These are phyloP conservation scores for Mycena indigotica DNA, from an alignment of 768 basidiomycete genomes.

Conservation along the genomic window DNA sequence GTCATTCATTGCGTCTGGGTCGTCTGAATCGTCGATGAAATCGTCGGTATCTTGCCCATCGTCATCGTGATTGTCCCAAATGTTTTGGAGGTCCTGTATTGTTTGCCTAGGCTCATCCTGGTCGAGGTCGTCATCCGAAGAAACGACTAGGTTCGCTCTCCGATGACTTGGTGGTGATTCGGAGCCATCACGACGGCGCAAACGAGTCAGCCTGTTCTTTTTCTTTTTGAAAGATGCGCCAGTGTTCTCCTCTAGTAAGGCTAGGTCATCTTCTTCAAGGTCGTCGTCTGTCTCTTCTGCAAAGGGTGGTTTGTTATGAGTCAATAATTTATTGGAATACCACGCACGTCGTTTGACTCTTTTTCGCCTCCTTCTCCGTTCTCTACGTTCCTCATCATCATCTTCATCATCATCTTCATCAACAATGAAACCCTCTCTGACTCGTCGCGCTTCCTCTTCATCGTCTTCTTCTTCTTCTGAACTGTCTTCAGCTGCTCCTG, in stretches of 20 bases:
- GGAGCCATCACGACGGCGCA: slow-evolving; percentile 73
- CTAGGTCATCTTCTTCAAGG: slow-evolving; percentile 93
- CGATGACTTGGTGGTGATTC: slow-evolving; percentile 70
- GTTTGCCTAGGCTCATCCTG: slow-evolving; percentile 53
- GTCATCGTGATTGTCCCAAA: slow-evolving; percentile 88
- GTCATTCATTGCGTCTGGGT: slow-evolving; percentile 75
- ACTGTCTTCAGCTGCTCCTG: slow-evolving; percentile 68
- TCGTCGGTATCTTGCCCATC: slow-evolving; percentile 75
- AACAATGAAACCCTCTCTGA: slow-evolving; percentile 91
- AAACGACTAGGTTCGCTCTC: slow-evolving; percentile 61
- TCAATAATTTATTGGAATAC: slow-evolving; percentile 7
- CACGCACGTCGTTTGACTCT: slow-evolving; percentile 64
- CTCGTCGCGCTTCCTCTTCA: slow-evolving; percentile 78
- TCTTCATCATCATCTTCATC: slow-evolving; percentile 89
- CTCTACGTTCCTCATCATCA: slow-evolving; percentile 68
- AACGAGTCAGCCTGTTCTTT: slow-evolving; percentile 62
- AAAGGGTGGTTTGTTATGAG: slow-evolving; percentile 9
- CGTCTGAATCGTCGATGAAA: slow-evolving; percentile 82
- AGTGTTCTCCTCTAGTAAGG: slow-evolving; percentile 86
- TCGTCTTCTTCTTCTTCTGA: slow-evolving; percentile 92
- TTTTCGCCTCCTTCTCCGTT: slow-evolving; percentile 61
- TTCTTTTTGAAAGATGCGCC: slow-evolving; percentile 75
- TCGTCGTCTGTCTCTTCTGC: slow-evolving; percentile 60
- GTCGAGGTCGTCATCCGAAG: slow-evolving; percentile 78
- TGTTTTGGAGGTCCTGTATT: slow-evolving; percentile 65